These are phyloP conservation scores for Solanum hybrid DNA, from an alignment of 305 asterid species.

Conservation along the genomic window DNA sequence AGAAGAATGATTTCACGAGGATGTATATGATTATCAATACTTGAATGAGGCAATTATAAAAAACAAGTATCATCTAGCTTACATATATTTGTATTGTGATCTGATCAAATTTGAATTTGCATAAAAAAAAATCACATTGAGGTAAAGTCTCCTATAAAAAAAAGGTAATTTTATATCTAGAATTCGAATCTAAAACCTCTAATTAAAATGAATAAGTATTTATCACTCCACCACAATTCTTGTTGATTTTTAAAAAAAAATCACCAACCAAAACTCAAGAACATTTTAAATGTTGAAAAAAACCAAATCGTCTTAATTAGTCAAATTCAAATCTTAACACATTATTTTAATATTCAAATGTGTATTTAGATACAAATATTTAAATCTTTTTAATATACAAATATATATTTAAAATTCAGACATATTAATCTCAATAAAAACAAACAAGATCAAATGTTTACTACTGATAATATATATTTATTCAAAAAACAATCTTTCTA, in stretches of 20 bases:
- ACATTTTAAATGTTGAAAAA: not conserved
- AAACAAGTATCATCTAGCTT: not conserved
- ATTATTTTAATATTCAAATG: not conserved
- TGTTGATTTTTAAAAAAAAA: not conserved
- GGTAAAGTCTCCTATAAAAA: too few relatives aligned
- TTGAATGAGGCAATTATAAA: too few relatives aligned
- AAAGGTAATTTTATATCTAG: too few relatives aligned
- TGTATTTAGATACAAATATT: not conserved
- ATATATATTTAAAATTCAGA: not conserved
- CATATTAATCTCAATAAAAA: not conserved
- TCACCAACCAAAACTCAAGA: not conserved
- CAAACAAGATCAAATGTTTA: not conserved
- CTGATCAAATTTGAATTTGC: not conserved
- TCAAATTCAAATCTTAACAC: not conserved
- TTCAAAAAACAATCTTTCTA: not conserved
- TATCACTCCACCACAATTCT: not conserved
- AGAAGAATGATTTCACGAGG: too few relatives aligned
- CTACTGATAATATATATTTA: not conserved
- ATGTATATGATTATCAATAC: too few relatives aligned
- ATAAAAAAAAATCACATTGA: accelerated
- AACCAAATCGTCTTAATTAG: not conserved
- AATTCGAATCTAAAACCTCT: too few relatives aligned
- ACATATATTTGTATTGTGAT: not conserved
- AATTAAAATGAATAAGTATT: not conserved
- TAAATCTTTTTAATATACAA: not conserved